phyloP scores from a whole-genome alignment of 805 yeast genomes.

The Clavispora fructus region DNA sequence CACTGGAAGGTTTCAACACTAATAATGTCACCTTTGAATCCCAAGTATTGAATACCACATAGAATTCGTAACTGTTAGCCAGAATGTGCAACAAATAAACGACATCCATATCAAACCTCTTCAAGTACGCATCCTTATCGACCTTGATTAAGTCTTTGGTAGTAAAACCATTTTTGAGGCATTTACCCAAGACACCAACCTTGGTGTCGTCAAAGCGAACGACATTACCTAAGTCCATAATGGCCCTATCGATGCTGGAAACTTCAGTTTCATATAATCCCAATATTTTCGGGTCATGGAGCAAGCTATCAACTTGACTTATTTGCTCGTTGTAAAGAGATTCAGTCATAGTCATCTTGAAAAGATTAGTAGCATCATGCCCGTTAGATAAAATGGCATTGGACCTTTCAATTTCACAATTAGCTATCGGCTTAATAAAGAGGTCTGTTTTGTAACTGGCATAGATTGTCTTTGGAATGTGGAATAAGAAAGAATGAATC shows the following conservation, averaged over 20 bases:
- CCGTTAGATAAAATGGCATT: conserved; percentile 69
- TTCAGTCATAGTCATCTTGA: conserved; percentile 67
- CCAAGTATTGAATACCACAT: conserved; percentile 63
- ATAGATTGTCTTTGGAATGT: conserved; percentile 68
- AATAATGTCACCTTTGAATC: conserved; percentile 45
- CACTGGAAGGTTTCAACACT: conserved; percentile 62
- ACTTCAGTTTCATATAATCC: conserved; percentile 78
- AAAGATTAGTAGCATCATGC: conserved; percentile 47
- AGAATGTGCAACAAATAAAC: conserved; percentile 64
- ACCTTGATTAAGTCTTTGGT: conserved; percentile 47
- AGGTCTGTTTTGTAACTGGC: conserved; percentile 54
- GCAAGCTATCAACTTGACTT: conserved; percentile 52
- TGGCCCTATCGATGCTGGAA: conserved; percentile 62
- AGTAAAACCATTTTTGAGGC: conserved; percentile 81
- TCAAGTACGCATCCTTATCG: conserved; percentile 49
- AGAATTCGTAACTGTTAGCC: conserved; percentile 72
- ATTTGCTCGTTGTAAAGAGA: conserved; percentile 50
- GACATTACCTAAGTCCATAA: conserved; percentile 71
- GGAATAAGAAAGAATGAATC: conserved; percentile 67
- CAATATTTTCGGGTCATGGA: conserved; percentile 55
- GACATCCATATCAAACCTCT: conserved; percentile 49
- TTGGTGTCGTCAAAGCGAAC: conserved; percentile 64
- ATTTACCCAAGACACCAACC: conserved; percentile 82
- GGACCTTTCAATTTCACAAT: conserved; percentile 54
- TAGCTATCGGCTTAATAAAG: conserved; percentile 40